These are phyloP conservation scores for Albugo laibachii DNA, from an alignment of 352 stramenopile species.

Conservation along the genomic window DNA sequence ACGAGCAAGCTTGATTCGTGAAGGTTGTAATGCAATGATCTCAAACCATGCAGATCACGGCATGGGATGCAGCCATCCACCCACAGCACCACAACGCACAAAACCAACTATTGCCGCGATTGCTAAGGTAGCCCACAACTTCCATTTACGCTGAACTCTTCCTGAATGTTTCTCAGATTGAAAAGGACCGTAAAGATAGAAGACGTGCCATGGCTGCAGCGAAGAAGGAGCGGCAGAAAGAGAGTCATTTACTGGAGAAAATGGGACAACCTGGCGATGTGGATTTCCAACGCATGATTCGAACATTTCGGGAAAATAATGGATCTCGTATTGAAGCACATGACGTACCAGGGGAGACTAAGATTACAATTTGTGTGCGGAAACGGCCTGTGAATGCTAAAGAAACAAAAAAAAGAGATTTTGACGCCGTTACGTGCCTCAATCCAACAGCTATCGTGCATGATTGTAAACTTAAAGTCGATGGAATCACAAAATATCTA, in stretches of 20 bases:
- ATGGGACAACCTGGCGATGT: conserved; percentile 69
- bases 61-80: no score
- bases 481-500: conserved; percentile 97
- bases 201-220: conserved; percentile 65
- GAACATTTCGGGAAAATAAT: conserved; percentile 64
- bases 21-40: no score
- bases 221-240: conserved; percentile 67
- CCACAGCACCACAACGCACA: no score
- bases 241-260: conserved; percentile 67
- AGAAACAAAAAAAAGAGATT: conserved; percentile 84
- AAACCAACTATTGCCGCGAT: no score
- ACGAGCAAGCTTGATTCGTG: no score
- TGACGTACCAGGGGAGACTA: conserved; percentile 28
- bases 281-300: conserved; percentile 85
- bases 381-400: conserved; percentile 88
- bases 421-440: conserved; percentile 90
- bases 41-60: no score
- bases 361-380: conserved; percentile 92
- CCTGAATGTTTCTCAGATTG: conserved; percentile 22
- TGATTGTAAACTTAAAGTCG: conserved; percentile 94
- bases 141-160: neutral
- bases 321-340: conserved; percentile 27
- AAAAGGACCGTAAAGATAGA: conserved; percentile 69
- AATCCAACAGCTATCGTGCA: conserved; percentile 91
- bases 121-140: no score